phyloP scores from a whole-genome alignment of 352 stramenopile genomes.

The Phytopythium cucurbitacearum region DNA sequence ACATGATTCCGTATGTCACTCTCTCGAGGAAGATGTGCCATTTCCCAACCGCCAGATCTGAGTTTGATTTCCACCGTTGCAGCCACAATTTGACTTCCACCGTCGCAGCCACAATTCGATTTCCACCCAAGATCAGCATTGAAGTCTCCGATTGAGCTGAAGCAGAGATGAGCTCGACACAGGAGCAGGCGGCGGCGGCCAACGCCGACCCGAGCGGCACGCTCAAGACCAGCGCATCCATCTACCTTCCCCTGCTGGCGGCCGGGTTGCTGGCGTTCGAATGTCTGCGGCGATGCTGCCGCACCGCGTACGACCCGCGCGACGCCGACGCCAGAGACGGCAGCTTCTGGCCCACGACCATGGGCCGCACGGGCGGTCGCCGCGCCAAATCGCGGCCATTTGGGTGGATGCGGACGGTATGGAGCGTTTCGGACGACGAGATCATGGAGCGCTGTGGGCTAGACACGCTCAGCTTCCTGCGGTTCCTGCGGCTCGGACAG shows the following conservation, averaged over 20 bases:
- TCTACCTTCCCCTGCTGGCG: slow-evolving; percentile 57
- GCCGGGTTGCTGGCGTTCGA: slow-evolving; percentile 59
- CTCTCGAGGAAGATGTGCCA: no score
- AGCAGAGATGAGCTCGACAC: slow-evolving; percentile 28
- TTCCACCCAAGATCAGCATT: no score
- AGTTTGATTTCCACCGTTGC: no score
- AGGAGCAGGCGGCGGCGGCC: slow-evolving; percentile 39
- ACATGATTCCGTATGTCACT: no score
- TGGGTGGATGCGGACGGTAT: slow-evolving; percentile 43
- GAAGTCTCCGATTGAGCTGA: no score
- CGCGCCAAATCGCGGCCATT: slow-evolving; percentile 20
- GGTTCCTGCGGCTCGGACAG: slow-evolving; percentile 59
- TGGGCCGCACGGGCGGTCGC: neutral
- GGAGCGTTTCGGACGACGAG: slow-evolving; percentile 50
- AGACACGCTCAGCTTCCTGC: slow-evolving; percentile 71
- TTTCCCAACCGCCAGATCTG: no score
- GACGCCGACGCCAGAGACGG: slow-evolving; percentile 25
- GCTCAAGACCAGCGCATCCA: slow-evolving; percentile 56
- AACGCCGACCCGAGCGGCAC: slow-evolving; percentile 67
- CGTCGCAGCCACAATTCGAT: no score
- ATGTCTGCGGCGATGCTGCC: slow-evolving; percentile 45
- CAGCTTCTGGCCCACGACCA: slow-evolving; percentile 13
- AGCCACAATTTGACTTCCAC: no score
- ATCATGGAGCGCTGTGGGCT: slow-evolving; percentile 67
- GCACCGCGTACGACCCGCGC: slow-evolving; percentile 49